A percentile compares a stretch with the other conserved stretches of the same genome.
Evolutionary conservation across 2,329 filamentous ascomycete species (phyloP).

Genomic region (Phaeosphaeria sp.): DNA sequence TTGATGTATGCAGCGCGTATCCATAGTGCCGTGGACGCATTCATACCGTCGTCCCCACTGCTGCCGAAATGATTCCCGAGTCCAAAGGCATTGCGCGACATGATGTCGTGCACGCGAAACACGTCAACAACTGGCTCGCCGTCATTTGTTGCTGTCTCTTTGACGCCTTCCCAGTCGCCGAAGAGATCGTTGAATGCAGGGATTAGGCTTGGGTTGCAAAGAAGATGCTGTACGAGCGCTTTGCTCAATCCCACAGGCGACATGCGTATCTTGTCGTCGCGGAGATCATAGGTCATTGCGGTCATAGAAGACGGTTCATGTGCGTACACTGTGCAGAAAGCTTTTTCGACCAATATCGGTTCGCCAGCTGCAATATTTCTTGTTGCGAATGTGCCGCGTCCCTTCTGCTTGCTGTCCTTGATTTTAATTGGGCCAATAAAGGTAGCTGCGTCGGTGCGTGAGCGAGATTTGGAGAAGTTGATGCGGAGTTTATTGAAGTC

Average conservation of each 20-base stretch:
- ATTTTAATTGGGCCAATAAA: conserved; percentile 54
- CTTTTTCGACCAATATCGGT: conserved; percentile 63
- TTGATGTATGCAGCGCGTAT: conserved; percentile 52
- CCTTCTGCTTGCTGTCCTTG: conserved; percentile 49
- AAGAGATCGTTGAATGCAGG: conserved; percentile 42
- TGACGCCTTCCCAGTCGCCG: conserved; percentile 46
- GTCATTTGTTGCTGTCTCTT: conserved; percentile 45
- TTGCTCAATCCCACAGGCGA: conserved; percentile 27
- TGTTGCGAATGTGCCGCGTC: conserved; percentile 61
- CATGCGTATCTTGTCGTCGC: conserved; percentile 39
- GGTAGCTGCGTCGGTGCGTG: conserved; percentile 57
- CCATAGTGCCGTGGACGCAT: conserved; percentile 49
- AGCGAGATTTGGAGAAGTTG: conserved; percentile 49
- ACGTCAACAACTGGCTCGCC: conserved; percentile 53
- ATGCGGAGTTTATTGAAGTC: conserved; percentile 39
- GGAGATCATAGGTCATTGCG: conserved; percentile 54
- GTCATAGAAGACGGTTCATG: conserved; percentile 51
- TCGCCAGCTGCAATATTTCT: conserved; percentile 57
- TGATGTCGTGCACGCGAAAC: conserved; percentile 56
- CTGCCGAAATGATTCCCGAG: conserved; percentile 36
- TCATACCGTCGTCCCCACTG: conserved; percentile 17
- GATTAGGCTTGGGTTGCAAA: conserved; percentile 50
- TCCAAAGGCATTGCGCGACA: conserved; percentile 56
- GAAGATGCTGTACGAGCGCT: conserved; percentile 55
- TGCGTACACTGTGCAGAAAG: conserved; percentile 54